Percentiles rank a stretch among this genome's conserved stretches.
phyloP scores from a whole-genome alignment of 352 stramenopile species.

The Pythium dissimile region DNA sequence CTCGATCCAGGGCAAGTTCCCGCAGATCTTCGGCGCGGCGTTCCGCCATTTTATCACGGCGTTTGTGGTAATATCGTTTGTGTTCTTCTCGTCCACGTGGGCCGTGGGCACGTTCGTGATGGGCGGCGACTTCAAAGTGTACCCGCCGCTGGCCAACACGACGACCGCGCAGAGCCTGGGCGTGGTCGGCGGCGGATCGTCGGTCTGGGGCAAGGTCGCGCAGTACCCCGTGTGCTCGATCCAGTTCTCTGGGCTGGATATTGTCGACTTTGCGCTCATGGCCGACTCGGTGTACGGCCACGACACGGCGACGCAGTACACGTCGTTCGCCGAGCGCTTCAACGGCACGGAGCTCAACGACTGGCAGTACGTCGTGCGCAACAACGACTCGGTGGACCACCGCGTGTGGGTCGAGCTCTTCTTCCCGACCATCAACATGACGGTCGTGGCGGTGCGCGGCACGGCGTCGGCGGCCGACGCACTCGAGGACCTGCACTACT shows the following conservation, averaged over 20 bases:
- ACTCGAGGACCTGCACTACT: conserved; percentile 85
- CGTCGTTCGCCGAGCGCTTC: conserved; percentile 79
- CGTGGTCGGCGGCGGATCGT: conserved; percentile 45
- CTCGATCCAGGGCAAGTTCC: conserved; percentile 81
- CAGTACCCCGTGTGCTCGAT: conserved; percentile 81
- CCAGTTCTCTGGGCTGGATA: conserved; percentile 56
- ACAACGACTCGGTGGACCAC: conserved; percentile 57
- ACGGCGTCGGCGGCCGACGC: conserved; percentile 80
- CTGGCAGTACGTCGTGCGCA: conserved; percentile 74
- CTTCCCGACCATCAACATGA: conserved; percentile 83
- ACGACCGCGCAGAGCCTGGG: conserved; percentile 17
- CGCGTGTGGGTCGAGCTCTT: conserved; percentile 86
- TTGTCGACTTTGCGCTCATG: conserved; percentile 86
- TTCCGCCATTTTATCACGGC: conserved; percentile 86
- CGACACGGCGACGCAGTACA: conserved; percentile 69
- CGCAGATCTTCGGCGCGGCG: conserved; percentile 81
- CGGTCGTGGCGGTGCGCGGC: conserved; percentile 76
- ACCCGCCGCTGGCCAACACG: conserved; percentile 40
- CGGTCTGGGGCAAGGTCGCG: conserved; percentile 55
- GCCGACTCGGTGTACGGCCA: conserved; percentile 78
- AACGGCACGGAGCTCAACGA: conserved; percentile 69
- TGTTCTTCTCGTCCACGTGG: conserved; percentile 88
- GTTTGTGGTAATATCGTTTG: conserved; percentile 81
- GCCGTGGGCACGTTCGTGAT: conserved; percentile 86
- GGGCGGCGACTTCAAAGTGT: conserved; percentile 78